Evolutionary conservation across 768 basidiomycete species (phyloP).

Genomic region (Macrolepiota dolichaula): DNA sequence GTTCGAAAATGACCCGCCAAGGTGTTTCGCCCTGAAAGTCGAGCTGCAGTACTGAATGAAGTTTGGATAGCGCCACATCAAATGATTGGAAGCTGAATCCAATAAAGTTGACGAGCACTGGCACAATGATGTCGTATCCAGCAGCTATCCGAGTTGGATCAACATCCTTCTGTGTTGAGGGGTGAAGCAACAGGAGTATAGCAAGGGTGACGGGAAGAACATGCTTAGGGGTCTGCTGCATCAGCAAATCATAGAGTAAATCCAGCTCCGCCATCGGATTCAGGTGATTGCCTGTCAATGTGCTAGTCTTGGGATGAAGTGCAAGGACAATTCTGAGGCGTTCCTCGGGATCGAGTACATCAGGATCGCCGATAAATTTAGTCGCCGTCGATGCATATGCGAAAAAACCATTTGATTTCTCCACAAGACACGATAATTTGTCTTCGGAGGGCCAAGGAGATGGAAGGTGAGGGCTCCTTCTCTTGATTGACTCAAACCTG

Average conservation of each 20-base stretch:
- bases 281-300: neutral
- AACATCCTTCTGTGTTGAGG: neutral
- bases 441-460: neutral
- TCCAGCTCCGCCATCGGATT: neutral
- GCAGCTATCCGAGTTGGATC: neutral
- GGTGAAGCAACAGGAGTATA: neutral
- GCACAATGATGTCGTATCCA: neutral
- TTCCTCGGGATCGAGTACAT: neutral
- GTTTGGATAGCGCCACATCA: neutral
- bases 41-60: neutral
- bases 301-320: neutral
- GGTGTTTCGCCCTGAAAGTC: neutral
- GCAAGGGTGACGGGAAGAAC: neutral
- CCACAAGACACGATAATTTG: neutral
- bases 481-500: neutral
- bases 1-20: neutral
- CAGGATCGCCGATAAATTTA: constrained; percentile 1
- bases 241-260: neutral
- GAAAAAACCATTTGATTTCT: neutral
- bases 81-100: neutral
- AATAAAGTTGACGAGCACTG: neutral
- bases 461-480: neutral
- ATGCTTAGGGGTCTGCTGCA: neutral
- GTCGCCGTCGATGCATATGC: neutral
- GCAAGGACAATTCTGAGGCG: neutral